Conservation (phyloP, 495 filamentous ascomycete genomes). For the Wilcoxina mikolae region DNA sequence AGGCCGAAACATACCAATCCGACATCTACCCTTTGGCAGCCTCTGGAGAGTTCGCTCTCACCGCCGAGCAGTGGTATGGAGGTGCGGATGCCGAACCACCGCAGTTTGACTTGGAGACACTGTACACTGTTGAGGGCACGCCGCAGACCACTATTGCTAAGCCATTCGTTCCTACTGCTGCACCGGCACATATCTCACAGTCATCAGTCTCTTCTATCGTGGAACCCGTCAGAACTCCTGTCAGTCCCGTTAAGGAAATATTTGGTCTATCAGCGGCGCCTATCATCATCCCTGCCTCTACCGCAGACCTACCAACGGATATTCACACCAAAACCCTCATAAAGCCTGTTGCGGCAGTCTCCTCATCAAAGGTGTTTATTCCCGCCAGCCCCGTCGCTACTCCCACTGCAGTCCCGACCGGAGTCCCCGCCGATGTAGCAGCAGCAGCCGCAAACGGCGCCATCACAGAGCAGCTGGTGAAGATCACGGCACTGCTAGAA, state of each 20-base stretch:
- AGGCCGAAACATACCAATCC: slow-evolving; percentile 92
- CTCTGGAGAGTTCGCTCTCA: slow-evolving; percentile 64
- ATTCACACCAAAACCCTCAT: slow-evolving; percentile 15
- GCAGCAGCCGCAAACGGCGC: slow-evolving; percentile 7
- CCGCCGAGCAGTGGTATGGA: slow-evolving; percentile 64
- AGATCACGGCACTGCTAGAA: slow-evolving; percentile 22
- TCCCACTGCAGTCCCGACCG: slow-evolving; percentile 38
- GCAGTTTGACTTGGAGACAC: slow-evolving; percentile 81
- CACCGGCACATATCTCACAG: slow-evolving; percentile 34
- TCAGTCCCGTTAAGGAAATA: slow-evolving; percentile 39
- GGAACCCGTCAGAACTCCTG: slow-evolving; percentile 37
- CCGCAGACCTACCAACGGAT: slow-evolving; percentile 26
- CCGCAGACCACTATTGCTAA: slow-evolving; percentile 32
- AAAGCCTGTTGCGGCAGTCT: slow-evolving; percentile 49
- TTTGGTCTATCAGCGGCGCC: too few species aligned
- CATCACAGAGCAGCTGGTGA: slow-evolving; percentile 15
- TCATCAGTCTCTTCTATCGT: slow-evolving; percentile 32
- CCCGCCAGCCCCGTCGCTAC: slow-evolving; percentile 69
- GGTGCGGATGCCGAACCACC: slow-evolving; percentile 71
- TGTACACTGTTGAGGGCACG: slow-evolving; percentile 40
- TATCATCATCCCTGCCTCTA: slow-evolving; percentile 37
- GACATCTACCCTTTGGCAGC: slow-evolving; percentile 83
- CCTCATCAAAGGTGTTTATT: slow-evolving; percentile 40
- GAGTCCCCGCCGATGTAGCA: slow-evolving; percentile 13
- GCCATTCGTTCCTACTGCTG: background rate